These are phyloP conservation scores for Cytospora piceae DNA, from an alignment of 2,329 filamentous ascomycete species.

Conservation along the genomic window DNA sequence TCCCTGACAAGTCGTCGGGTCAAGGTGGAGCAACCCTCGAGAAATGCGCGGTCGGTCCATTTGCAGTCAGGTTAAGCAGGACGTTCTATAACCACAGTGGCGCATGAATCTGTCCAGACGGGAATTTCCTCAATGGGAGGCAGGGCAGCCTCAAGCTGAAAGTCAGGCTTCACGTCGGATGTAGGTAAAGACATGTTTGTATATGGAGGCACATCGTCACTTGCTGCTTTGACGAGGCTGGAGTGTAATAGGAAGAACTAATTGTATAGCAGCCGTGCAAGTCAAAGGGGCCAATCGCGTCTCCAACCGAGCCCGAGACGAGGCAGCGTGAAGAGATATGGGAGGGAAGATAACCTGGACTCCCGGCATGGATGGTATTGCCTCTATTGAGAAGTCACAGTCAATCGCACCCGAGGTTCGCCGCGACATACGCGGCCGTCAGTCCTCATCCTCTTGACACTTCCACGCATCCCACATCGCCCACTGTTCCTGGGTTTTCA, in stretches of 20 bases:
- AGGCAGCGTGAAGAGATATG: neutral
- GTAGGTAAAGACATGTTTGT: neutral
- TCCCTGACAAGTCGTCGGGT: too few relatives aligned
- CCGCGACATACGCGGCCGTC: neutral
- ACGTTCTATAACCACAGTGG: neutral
- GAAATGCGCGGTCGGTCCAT: too few relatives aligned
- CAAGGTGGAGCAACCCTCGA: too few relatives aligned
- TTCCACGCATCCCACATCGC: neutral
- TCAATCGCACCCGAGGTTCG: neutral
- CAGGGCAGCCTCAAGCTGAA: too few relatives aligned
- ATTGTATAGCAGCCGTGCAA: neutral
- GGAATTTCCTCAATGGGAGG: neutral
- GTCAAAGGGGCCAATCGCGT: neutral
- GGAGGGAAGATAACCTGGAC: neutral
- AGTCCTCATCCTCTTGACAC: neutral
- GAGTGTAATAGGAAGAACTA: neutral
- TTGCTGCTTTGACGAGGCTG: neutral
- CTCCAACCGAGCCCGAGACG: too few relatives aligned
- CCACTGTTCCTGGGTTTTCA: neutral
- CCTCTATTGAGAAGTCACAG: neutral
- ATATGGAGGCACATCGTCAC: neutral
- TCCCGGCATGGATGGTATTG: neutral
- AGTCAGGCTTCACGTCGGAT: neutral
- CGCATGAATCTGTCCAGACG: neutral
- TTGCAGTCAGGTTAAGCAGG: too few relatives aligned